These are phyloP conservation scores for Trichocomaceae sp. DNA, from an alignment of 2,329 filamentous ascomycete genomes.

Conservation along the genomic window DNA sequence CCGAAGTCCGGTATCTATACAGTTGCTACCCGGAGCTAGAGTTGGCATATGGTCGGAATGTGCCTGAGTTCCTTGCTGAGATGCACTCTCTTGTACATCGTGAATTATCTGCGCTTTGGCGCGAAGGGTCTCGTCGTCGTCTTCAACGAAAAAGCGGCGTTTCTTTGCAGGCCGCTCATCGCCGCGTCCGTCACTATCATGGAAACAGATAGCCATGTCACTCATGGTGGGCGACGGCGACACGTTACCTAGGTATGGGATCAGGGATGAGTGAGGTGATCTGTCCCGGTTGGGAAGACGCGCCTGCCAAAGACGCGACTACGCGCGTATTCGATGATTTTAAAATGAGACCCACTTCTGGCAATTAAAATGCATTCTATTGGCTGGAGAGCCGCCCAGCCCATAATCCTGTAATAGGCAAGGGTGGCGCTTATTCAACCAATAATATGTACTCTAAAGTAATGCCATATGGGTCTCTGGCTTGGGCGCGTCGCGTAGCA, in stretches of 20 bases:
- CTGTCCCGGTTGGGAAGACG: constrained; percentile 22
- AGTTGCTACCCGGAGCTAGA: neutral
- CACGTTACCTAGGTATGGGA: too few relatives aligned
- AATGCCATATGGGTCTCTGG: neutral
- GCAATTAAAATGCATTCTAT: neutral
- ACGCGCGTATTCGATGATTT: neutral
- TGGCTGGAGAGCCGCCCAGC: neutral
- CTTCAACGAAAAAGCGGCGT: constrained; percentile 56
- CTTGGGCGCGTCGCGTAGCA: too few relatives aligned
- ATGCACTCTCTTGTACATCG: constrained; percentile 1
- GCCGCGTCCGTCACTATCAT: neutral
- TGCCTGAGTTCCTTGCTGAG: neutral
- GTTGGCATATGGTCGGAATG: neutral
- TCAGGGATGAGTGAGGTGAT: too few relatives aligned
- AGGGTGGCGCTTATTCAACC: neutral
- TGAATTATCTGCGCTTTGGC: neutral
- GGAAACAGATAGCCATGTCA: constrained; percentile 28
- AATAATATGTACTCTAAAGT: neutral
- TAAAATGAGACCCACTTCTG: neutral
- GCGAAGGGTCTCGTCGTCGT: constrained; percentile 24
- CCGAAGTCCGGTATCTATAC: neutral
- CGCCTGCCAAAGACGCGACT: constrained; percentile 19
- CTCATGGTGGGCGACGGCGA: constrained; percentile 24
- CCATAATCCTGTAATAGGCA: too few relatives aligned
- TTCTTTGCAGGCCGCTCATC: constrained; percentile 55